Base-by-base conservation (phyloP, 495 filamentous ascomycete genomes). In the Penicillium macrosclerotiorum region DNA sequence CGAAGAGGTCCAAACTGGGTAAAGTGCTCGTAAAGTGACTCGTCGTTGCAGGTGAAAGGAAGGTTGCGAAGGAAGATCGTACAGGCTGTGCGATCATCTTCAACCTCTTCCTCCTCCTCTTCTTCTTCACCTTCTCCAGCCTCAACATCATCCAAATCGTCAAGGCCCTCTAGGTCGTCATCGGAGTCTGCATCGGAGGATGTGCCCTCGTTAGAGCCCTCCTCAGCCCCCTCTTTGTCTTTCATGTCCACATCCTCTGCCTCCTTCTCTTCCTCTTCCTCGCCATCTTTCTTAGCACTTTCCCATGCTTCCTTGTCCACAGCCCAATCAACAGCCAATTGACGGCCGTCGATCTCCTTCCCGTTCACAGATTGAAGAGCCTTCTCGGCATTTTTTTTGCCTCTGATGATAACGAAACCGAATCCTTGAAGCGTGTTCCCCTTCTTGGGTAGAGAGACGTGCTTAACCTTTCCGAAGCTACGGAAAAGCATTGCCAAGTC, bases 21-120 rank as follows among this genome's bases (percentile, higher is more conserved):
- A 57, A 99, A 99, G 56, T 95, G 90, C 22, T 84, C 78, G 51
- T 88, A 82, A 14, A 99, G 78, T 16, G 76, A 68, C 42, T 89
- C 82, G 57, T 99, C 90, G 18, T 83, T 82, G 24, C 78, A 80
- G 11, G 86, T 85, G 64, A 94, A 99, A 1, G 93, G 91, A 17
- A 99, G 74, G 59, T 99, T 99, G 47, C 93, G 89, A 54, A 97
- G 79, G 72, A 99, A 99, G 29, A 96, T 67, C 0, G 90, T 96
- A 8, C 79, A 79, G 3, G 74, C 76, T 51, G 84, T 85, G 79
- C 81, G 51, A 48, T 67, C 59, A 46, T 71, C 64, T 46, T 73
- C 68, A 37, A 75, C 67, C 23, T 73, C 75, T 27, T 75, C 73
- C 24, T 79, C 75, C 0, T 79, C 75, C 14, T 78, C 73, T 0